Conservation (phyloP, 306 rosid genomes). For the Nissolia schottii region DNA sequence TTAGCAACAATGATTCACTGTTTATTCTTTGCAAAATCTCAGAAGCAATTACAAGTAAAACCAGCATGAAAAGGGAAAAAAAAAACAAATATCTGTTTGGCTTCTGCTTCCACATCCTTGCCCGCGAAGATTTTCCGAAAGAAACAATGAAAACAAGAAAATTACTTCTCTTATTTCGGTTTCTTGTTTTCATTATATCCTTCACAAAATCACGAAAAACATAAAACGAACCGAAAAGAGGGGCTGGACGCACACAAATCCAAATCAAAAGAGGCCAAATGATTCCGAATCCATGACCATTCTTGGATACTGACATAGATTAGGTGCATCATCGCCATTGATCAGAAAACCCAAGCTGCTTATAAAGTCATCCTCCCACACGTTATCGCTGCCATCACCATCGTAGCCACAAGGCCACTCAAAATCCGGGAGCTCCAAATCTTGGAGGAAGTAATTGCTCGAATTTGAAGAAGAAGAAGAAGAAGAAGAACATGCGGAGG, state of each 20-base stretch:
- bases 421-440: constrained; percentile 51
- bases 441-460: constrained; percentile 33
- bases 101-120: too few relatives aligned
- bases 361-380: constrained; percentile 50
- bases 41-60: constrained; percentile 28
- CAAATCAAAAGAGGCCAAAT: constrained; percentile 38
- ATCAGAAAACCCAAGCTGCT: constrained; percentile 45
- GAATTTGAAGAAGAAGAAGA: constrained; percentile 24
- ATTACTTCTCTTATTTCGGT: too few relatives aligned
- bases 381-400: not conserved
- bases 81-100: too few relatives aligned
- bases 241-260: too few relatives aligned
- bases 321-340: constrained; percentile 33
- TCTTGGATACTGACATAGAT: constrained; percentile 28
- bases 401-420: constrained; percentile 44
- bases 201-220: too few relatives aligned
- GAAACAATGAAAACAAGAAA: too few relatives aligned
- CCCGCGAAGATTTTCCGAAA: too few relatives aligned
- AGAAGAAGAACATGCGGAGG: constrained; percentile 28
- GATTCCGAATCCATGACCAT: constrained; percentile 48
- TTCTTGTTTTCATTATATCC: too few relatives aligned
- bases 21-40: constrained; percentile 23
- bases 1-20: constrained; percentile 2
- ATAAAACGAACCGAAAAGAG: too few relatives aligned
- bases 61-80: not conserved